Conservation (phyloP, 2,329 filamentous ascomycete species). For the Talaromyces atroroseus region DNA sequence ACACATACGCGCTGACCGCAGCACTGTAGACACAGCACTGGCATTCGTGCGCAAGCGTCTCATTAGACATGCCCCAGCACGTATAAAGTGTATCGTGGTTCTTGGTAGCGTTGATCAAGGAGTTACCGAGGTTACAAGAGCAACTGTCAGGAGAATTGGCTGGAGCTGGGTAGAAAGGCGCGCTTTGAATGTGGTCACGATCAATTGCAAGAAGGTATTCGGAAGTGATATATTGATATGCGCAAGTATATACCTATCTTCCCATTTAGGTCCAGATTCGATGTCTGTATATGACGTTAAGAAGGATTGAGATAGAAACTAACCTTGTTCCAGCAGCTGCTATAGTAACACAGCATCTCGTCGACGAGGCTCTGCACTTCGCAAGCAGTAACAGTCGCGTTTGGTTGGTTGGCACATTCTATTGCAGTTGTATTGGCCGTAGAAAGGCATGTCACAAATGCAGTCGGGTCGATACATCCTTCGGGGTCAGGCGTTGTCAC, state of each 20-base stretch:
- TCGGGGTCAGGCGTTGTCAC: not conserved
- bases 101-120: not conserved
- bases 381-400: not conserved
- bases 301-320: no score
- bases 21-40: slow-evolving; percentile 3
- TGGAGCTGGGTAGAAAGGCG: slow-evolving; percentile 1
- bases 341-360: slow-evolving; percentile 5
- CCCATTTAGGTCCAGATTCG: no score
- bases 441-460: not conserved
- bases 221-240: slow-evolving; percentile 1
- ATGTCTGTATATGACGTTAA: no score
- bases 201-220: slow-evolving; percentile 1
- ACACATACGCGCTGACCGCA: not conserved
- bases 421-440: not conserved
- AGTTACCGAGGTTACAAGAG: not conserved
- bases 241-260: slow-evolving; percentile 1
- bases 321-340: slow-evolving; percentile 6
- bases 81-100: slow-evolving; percentile 2
- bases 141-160: not conserved
- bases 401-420: not conserved
- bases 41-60: not conserved
- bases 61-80: slow-evolving; percentile 1
- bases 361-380: slow-evolving; percentile 1
- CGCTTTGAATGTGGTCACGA: slow-evolving; percentile 3
- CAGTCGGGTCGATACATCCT: not conserved